A percentile compares a stretch with the other conserved stretches of the same genome.
Conservation (phyloP, 176 grass and related monocot genomes). For the Oryza longistaminata region DNA sequence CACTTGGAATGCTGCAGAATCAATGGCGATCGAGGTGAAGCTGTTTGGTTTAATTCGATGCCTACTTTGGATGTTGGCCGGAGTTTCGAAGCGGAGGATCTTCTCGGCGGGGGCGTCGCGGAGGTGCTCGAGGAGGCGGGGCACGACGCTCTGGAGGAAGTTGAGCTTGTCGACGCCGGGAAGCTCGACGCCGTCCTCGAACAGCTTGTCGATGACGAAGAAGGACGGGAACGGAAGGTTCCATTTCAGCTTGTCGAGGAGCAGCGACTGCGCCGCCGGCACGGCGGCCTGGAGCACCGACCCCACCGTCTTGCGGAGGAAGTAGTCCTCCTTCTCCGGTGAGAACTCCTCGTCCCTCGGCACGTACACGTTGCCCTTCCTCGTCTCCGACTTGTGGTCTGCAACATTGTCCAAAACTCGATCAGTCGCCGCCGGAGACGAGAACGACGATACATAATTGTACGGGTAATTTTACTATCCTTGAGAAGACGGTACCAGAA, state of each 20-base stretch:
- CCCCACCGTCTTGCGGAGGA: conserved; percentile 41
- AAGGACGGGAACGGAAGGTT: conserved; percentile 50
- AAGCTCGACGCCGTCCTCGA: conserved; percentile 62
- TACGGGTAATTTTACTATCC: too few relatives aligned
- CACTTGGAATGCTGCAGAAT: too few relatives aligned
- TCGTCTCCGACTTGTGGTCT: conserved; percentile 61
- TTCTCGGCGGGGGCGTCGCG: conserved; percentile 32
- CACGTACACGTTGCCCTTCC: conserved; percentile 48
- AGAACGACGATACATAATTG: background rate
- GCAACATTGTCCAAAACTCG: background rate
- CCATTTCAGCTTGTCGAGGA: conserved; percentile 30
- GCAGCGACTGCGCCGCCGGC: conserved; percentile 44
- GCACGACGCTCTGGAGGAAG: conserved; percentile 43
- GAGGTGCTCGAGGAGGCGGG: conserved; percentile 42
- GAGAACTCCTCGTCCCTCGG: conserved; percentile 87
- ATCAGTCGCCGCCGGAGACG: background rate
- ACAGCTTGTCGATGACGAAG: conserved; percentile 64
- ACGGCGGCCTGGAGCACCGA: conserved; percentile 56
- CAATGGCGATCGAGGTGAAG: too few relatives aligned
- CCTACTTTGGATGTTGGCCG: conserved; percentile 57
- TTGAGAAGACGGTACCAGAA: too few relatives aligned
- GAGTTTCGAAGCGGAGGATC: conserved; percentile 48
- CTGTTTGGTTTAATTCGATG: too few relatives aligned
- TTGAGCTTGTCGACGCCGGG: conserved; percentile 32
- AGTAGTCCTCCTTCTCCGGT: conserved; percentile 59